Evolutionary conservation across 257 asterid species (phyloP).

Genomic region (Parsonsia alboflavescens): DNA sequence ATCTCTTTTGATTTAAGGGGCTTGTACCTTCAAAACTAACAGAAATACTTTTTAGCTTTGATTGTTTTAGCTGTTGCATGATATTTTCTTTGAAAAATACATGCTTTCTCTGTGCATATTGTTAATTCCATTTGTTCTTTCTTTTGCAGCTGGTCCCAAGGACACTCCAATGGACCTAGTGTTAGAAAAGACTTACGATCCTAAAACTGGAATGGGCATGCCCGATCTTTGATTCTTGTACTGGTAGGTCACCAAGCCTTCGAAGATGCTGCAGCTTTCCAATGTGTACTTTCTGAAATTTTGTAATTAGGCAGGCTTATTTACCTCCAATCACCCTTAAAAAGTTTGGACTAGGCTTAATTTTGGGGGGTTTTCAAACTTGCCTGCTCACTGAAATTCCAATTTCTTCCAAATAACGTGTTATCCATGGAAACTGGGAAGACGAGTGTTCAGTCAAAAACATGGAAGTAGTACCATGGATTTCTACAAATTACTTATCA

Average conservation of each 20-base stretch:
- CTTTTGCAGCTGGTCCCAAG: slow-evolving; percentile 79
- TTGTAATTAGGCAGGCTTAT: neutral
- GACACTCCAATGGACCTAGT: slow-evolving; percentile 84
- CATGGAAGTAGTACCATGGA: too few relatives aligned
- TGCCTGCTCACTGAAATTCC: neutral
- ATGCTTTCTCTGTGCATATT: slow-evolving; percentile 3
- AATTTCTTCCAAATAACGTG: too few relatives aligned
- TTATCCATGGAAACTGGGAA: neutral
- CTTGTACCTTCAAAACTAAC: neutral
- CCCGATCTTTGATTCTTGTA: slow-evolving; percentile 55
- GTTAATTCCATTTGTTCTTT: slow-evolving; percentile 4
- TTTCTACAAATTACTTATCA: too few relatives aligned
- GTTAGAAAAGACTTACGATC: slow-evolving; percentile 74
- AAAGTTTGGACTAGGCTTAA: neutral
- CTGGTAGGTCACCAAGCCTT: neutral
- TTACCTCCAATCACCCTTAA: neutral
- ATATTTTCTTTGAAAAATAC: neutral
- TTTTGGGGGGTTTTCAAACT: neutral
- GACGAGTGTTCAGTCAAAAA: too few relatives aligned
- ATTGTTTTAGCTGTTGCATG: neutral
- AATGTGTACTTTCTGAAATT: neutral
- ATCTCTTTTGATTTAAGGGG: neutral
- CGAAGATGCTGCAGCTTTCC: neutral
- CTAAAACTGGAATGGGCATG: slow-evolving; percentile 82
- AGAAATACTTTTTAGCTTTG: neutral